Evolutionary conservation across 2,329 filamentous ascomycete genomes (phyloP).

Genomic region (Cyanodermella asteris): DNA sequence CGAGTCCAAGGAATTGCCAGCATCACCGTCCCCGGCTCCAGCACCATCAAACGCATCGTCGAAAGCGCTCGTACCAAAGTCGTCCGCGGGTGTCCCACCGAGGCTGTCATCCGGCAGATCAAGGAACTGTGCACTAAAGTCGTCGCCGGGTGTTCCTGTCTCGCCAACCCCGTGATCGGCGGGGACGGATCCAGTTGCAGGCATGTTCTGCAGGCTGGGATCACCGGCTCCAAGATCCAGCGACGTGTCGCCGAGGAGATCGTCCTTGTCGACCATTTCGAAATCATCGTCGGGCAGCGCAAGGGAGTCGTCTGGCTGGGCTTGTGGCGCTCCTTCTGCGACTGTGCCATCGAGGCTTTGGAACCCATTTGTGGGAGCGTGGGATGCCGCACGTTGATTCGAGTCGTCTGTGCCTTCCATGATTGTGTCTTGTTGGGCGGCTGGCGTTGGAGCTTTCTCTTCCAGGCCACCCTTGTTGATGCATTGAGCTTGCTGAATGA

Average conservation of each 20-base stretch:
- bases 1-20: no score
- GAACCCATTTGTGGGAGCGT: not conserved
- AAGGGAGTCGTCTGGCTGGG: slow-evolving; percentile 35
- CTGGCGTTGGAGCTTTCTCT: slow-evolving; percentile 21
- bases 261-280: slow-evolving; percentile 51
- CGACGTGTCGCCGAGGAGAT: slow-evolving; percentile 9
- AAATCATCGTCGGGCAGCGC: slow-evolving; percentile 39
- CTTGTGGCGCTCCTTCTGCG: not conserved
- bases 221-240: slow-evolving; percentile 9
- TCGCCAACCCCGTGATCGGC: no score
- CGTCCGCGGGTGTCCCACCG: slow-evolving; percentile 11
- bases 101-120: slow-evolving; percentile 10
- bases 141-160: slow-evolving; percentile 6
- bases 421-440: not conserved
- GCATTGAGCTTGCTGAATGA: slow-evolving; percentile 43
- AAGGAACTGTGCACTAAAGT: slow-evolving; percentile 8
- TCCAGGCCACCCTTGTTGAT: slow-evolving; percentile 59
- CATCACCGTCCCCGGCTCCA: no score
- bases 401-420: slow-evolving; percentile 12
- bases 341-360: not conserved
- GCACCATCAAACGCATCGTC: slow-evolving; percentile 23
- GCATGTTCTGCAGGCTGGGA: slow-evolving; percentile 2
- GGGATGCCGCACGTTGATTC: slow-evolving; percentile 12
- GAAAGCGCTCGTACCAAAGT: slow-evolving; percentile 18
- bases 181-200: no score